Percentiles rank a stretch among this genome's conserved stretches.
Evolutionary conservation across 108 stramenopile species (phyloP).

Genomic region (Nitzschia sp.): DNA sequence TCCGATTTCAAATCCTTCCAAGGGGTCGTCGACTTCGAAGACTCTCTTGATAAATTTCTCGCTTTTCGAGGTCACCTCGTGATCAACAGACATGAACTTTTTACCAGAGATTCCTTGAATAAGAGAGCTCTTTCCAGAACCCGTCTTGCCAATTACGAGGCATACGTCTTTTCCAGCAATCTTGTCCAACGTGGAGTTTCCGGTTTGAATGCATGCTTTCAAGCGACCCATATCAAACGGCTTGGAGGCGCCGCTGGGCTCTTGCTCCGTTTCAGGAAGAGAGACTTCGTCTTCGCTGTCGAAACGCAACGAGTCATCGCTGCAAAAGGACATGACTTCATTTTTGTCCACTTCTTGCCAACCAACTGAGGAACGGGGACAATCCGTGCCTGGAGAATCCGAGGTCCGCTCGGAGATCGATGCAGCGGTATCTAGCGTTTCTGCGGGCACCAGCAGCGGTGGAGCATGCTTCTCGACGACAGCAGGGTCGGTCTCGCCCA

Average conservation of each 20-base stretch:
- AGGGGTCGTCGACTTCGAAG: conserved; percentile 46
- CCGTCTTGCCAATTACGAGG: conserved; percentile 53
- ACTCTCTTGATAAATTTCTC: conserved; percentile 35
- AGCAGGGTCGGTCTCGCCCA: not conserved
- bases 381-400: no score
- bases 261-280: not conserved
- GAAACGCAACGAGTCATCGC: not conserved
- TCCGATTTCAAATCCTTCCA: conserved; percentile 55
- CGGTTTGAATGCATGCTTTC: conserved; percentile 37
- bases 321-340: not conserved
- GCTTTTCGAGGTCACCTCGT: conserved; percentile 28
- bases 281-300: not conserved
- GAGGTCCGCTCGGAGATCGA: no score
- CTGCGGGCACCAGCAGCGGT: no score
- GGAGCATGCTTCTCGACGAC: no score
- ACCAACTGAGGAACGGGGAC: no score
- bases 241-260: not conserved
- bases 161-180: conserved; percentile 46
- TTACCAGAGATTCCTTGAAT: conserved; percentile 67
- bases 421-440: no score
- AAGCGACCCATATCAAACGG: conserved; percentile 52
- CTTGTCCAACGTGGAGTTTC: conserved; percentile 36
- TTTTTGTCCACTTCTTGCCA: not conserved
- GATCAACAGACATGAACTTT: conserved; percentile 20
- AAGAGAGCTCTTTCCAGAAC: conserved; percentile 47